Evolutionary conservation across 1,139 yeast genomes (phyloP), one percentile per base, ranked within the genome.

Genomic region (Kazachstania sp.): DNA sequence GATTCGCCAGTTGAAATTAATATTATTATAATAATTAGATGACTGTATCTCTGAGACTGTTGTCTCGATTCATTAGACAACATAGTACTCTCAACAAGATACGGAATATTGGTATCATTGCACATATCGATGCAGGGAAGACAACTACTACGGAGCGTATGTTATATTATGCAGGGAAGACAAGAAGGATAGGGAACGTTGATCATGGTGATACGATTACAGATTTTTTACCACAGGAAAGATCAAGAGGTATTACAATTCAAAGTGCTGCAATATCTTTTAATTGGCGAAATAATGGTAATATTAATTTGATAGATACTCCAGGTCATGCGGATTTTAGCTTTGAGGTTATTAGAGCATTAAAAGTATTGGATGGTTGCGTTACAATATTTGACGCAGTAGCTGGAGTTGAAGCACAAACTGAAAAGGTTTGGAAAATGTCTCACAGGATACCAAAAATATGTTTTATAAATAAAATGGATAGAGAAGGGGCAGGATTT

Each of bases 261-360:
- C 96, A 90, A 59, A 85, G 94, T 65, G 98, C 98, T 0, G 97
- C 98, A 0, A 88, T 90, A 41, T 80, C 97, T 0, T 77, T 94
- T 50, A 83, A 87, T 35, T 92, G 98, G 97, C 56, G 58, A 18
- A 81, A 81, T 51, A 67, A 69, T 16, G 78, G 80, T 58, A 79
- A 79, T 54, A 81, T 94, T 58, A 92, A 92, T 62, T 73, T 92
- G 46, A 87, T 92, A 23, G 99, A 92, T 63, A 90, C 99, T 0
- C 99, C 99, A 1, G 99, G 99, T 0, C 99, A 92, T 66, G 97
- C 97, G 0, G 99, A 92, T 65, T 92, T 92, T 63, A 86, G 95
- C 0, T 92, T 90, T 64, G 99, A 92, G 65, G 98, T 94, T 6
- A 86, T 81, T 2, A 71, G 97, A 49, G 83, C 97, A 0, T 74